Conservation (phyloP, 495 filamentous ascomycete genomes). For the Podospora pseudoanserina region DNA sequence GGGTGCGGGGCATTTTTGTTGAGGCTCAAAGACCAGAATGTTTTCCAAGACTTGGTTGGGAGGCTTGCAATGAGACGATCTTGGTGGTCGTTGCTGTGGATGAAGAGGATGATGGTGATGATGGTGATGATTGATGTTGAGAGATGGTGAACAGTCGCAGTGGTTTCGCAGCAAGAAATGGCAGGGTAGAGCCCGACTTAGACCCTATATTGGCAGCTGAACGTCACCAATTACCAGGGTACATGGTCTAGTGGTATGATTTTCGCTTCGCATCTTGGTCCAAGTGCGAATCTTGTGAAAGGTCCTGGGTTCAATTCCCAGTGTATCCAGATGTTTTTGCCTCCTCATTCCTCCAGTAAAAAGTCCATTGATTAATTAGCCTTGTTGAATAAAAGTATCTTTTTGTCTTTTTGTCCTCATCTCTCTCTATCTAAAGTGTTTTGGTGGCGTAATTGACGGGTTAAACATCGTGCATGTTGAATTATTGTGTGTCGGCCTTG, state of each 20-base stretch:
- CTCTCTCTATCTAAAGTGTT: too few species aligned
- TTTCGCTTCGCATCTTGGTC: background rate
- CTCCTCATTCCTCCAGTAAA: background rate
- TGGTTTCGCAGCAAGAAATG: background rate
- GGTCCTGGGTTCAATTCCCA: background rate
- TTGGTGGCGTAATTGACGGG: too few species aligned
- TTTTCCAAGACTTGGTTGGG: background rate
- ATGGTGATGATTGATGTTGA: background rate
- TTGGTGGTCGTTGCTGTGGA: background rate
- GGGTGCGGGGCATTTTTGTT: slow-evolving; percentile 62
- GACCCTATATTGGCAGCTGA: background rate
- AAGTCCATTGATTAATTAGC: too few species aligned
- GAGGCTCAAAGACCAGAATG: background rate
- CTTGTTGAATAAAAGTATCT: too few species aligned
- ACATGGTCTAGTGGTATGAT: slow-evolving; percentile 4
- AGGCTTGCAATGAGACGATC: background rate
- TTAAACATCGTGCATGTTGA: too few species aligned
- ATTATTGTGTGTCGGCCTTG: too few species aligned
- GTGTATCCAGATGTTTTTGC: background rate
- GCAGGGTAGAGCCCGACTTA: background rate
- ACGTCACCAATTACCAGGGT: background rate
- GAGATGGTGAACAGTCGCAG: background rate
- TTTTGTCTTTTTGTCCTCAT: too few species aligned
- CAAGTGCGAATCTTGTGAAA: background rate
- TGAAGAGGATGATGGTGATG: background rate